phyloP scores from a whole-genome alignment of 352 stramenopile species.

The Globisporangium cylindrosporum region DNA sequence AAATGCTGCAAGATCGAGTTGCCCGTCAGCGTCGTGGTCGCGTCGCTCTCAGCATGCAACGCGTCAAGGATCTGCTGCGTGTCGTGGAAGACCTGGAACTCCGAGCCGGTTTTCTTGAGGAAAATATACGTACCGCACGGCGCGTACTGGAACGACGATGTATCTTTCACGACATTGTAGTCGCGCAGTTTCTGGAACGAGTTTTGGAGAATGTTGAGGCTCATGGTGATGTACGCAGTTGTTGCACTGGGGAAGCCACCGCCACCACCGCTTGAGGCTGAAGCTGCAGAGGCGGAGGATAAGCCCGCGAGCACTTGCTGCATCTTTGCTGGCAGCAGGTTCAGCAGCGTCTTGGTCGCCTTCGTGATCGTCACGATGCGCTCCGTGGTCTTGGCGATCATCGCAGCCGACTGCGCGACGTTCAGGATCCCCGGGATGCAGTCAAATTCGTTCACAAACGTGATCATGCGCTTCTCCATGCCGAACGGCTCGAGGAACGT shows the following conservation, averaged over 20 bases:
- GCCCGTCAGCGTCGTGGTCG: slow-evolving; percentile 50
- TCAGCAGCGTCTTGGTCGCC: slow-evolving; percentile 69
- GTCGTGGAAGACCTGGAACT: slow-evolving; percentile 57
- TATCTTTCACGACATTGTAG: slow-evolving; percentile 70
- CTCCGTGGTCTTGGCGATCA: slow-evolving; percentile 78
- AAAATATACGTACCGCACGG: slow-evolving; percentile 81
- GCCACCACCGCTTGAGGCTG: background rate
- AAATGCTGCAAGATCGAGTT: slow-evolving; percentile 81
- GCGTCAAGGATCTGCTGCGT: slow-evolving; percentile 30
- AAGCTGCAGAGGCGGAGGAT: slow-evolving; percentile 5
- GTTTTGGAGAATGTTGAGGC: slow-evolving; percentile 72
- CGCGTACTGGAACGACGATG: slow-evolving; percentile 66
- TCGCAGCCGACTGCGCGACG: slow-evolving; percentile 68
- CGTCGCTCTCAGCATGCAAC: slow-evolving; percentile 50
- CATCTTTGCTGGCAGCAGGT: slow-evolving; percentile 70
- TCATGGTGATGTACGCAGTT: slow-evolving; percentile 80
- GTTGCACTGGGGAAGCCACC: slow-evolving; percentile 29
- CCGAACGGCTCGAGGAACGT: slow-evolving; percentile 51
- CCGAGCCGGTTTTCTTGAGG: slow-evolving; percentile 50
- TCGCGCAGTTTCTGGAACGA: slow-evolving; percentile 81
- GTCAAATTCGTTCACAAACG: slow-evolving; percentile 85
- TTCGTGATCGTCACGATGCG: slow-evolving; percentile 79
- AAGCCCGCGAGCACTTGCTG: slow-evolving; percentile 59
- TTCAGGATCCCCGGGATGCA: slow-evolving; percentile 86
- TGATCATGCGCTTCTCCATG: slow-evolving; percentile 54